Conservation (phyloP, 2,329 filamentous ascomycete genomes). For the Nothophaeocryptopus gaeumannii region DNA sequence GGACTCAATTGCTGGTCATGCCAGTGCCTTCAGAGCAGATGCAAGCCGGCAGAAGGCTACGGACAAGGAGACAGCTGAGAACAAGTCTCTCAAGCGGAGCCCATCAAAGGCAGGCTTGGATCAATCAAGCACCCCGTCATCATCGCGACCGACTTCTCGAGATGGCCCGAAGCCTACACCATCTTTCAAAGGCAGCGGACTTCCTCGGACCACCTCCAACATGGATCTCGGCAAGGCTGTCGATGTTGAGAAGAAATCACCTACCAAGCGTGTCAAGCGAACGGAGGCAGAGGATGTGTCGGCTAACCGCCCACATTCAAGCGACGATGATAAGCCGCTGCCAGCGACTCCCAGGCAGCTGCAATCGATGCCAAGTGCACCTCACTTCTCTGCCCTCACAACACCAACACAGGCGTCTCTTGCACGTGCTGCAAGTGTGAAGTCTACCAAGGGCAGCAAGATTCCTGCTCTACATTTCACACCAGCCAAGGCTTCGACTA, state of each 20-base stretch:
- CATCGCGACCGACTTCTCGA: constrained; percentile 17
- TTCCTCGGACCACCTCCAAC: constrained; percentile 26
- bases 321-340: constrained; percentile 43
- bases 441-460: constrained; percentile 39
- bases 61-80: constrained; percentile 18
- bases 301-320: constrained; percentile 56
- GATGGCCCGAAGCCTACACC: constrained; percentile 23
- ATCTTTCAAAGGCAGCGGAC: constrained; percentile 23
- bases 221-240: constrained; percentile 25
- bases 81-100: constrained; percentile 53
- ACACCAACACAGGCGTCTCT: constrained; percentile 78
- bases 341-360: constrained; percentile 45
- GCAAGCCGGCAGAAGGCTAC: constrained; percentile 9
- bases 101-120: constrained; percentile 63
- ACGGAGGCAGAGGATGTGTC: constrained; percentile 67
- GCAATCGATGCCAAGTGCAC: constrained; percentile 41
- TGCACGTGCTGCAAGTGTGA: constrained; percentile 58
- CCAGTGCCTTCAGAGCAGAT: constrained; percentile 67
- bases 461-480: constrained; percentile 31
- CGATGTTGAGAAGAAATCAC: constrained; percentile 38
- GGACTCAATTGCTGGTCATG: constrained; percentile 88
- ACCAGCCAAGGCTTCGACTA: constrained; percentile 21
- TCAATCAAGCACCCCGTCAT: constrained; percentile 13
- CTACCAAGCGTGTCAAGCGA: constrained; percentile 62
- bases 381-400: constrained; percentile 56